A percentile compares a stretch with the other conserved stretches of the same genome.
phyloP scores from a whole-genome alignment of 2,329 filamentous ascomycete species.

The Monosporascus cannonballus region DNA sequence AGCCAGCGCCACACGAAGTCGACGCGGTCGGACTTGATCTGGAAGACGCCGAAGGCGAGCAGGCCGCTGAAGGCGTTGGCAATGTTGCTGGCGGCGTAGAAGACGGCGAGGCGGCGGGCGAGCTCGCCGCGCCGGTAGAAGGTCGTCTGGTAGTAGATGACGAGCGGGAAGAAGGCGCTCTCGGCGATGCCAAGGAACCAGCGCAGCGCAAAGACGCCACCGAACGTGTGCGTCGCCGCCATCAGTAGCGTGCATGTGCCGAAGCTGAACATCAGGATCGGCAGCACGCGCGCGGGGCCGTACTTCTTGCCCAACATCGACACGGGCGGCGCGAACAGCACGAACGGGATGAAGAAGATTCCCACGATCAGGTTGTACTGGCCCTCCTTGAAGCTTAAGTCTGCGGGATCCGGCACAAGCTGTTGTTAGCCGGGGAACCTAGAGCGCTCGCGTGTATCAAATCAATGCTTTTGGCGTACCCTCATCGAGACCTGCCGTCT shows the following conservation, averaged over 20 bases:
- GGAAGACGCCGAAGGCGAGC: slow-evolving; percentile 43
- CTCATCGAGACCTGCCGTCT: slow-evolving; percentile 45
- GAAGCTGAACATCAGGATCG: slow-evolving; percentile 60
- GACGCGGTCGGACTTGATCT: slow-evolving; percentile 31
- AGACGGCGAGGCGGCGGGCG: slow-evolving; percentile 62
- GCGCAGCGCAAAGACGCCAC: slow-evolving; percentile 59
- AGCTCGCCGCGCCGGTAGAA: slow-evolving; percentile 70
- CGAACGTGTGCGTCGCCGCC: slow-evolving; percentile 51
- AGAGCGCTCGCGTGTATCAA: background rate
- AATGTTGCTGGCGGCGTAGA: slow-evolving; percentile 72
- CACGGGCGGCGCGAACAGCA: slow-evolving; percentile 61
- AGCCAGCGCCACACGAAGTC: slow-evolving; percentile 42
- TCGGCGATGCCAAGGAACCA: slow-evolving; percentile 68
- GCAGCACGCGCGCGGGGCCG: slow-evolving; percentile 57
- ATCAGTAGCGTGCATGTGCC: slow-evolving; percentile 58
- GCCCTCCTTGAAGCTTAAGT: slow-evolving; percentile 52
- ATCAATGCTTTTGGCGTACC: slow-evolving; percentile 10
- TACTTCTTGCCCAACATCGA: slow-evolving; percentile 63
- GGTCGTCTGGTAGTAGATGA: slow-evolving; percentile 50
- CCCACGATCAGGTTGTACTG: slow-evolving; percentile 65
- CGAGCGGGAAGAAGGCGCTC: slow-evolving; percentile 62
- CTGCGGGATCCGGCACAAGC: slow-evolving; percentile 14
- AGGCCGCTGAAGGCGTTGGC: slow-evolving; percentile 52
- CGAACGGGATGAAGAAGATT: slow-evolving; percentile 70
- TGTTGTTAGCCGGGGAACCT: background rate